Conservation (phyloP, 2,329 filamentous ascomycete genomes). For the Dryadomyces sulphureus region DNA sequence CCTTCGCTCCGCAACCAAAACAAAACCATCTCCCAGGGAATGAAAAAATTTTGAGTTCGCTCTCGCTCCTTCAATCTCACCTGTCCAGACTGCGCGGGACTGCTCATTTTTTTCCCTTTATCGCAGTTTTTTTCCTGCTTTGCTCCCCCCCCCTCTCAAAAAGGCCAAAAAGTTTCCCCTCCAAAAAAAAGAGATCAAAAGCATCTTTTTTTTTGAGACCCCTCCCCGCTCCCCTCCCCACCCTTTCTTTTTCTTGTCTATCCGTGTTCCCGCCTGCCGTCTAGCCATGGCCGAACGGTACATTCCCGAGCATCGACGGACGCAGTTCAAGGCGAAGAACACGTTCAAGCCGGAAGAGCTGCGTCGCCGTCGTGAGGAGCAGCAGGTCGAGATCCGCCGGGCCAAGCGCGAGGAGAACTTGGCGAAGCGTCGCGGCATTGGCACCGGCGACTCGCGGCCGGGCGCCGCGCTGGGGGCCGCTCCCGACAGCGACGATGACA, state of each 20-base stretch:
- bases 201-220: not conserved
- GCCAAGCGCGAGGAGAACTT: slow-evolving; percentile 98
- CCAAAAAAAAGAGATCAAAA: not conserved
- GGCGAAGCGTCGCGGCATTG: slow-evolving; percentile 92
- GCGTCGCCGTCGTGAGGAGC: slow-evolving; percentile 92
- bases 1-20: slow-evolving; percentile 1
- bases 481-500: slow-evolving; percentile 95
- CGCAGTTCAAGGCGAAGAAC: slow-evolving; percentile 98
- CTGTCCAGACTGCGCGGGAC: not conserved
- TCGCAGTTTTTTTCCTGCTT: not conserved
- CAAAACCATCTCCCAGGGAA: not conserved
- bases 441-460: slow-evolving; percentile 62
- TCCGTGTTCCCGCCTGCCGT: not conserved
- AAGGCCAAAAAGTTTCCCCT: not conserved
- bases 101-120: not conserved
- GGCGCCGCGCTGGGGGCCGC: slow-evolving; percentile 75
- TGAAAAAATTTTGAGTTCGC: not conserved
- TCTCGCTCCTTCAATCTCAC: not conserved
- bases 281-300: slow-evolving; percentile 93
- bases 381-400: slow-evolving; percentile 98
- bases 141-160: slow-evolving; percentile 6
- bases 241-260: not conserved
- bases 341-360: slow-evolving; percentile 99
- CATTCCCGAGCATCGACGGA: slow-evolving; percentile 98
- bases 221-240: not conserved